These are phyloP conservation scores for Inga oerstediana DNA, from an alignment of 306 rosid species.

Conservation along the genomic window DNA sequence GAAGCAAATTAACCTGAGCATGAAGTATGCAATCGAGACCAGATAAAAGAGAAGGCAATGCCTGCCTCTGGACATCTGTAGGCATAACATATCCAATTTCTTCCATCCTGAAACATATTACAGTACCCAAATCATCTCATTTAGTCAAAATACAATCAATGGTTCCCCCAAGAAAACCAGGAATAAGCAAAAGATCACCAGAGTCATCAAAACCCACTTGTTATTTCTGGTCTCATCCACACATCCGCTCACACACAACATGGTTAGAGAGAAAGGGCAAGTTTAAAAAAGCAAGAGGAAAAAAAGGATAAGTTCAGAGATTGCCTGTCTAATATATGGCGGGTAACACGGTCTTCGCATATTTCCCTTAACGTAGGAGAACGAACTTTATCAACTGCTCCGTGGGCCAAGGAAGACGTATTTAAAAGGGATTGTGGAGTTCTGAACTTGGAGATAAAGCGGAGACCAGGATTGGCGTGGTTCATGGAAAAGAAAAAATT, in stretches of 20 bases:
- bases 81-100: constrained; percentile 78
- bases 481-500: constrained; percentile 9
- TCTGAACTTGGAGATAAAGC: constrained; percentile 26
- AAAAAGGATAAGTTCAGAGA: not conserved
- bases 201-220: not conserved
- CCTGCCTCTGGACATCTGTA: constrained; percentile 72
- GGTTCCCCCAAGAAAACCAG: not conserved
- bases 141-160: not conserved
- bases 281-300: not conserved
- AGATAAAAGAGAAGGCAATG: constrained; percentile 69
- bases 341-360: constrained; percentile 65
- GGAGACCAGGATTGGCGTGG: constrained; percentile 5
- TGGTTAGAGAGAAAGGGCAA: not conserved
- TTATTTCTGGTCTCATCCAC: not conserved
- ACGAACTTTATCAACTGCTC: constrained; percentile 11
- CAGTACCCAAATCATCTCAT: not conserved
- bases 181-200: not conserved
- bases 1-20: constrained; percentile 71
- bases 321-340: constrained; percentile 60
- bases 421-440: constrained; percentile 41
- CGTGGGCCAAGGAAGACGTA: constrained; percentile 37
- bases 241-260: not conserved
- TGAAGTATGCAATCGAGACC: constrained; percentile 86
- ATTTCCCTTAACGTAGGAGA: constrained; percentile 56
- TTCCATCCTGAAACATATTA: constrained; percentile 60